A percentile compares a stretch with the other conserved stretches of the same genome.
Conservation (phyloP, 2,329 filamentous ascomycete genomes). For the Bipolaris gigantea region DNA sequence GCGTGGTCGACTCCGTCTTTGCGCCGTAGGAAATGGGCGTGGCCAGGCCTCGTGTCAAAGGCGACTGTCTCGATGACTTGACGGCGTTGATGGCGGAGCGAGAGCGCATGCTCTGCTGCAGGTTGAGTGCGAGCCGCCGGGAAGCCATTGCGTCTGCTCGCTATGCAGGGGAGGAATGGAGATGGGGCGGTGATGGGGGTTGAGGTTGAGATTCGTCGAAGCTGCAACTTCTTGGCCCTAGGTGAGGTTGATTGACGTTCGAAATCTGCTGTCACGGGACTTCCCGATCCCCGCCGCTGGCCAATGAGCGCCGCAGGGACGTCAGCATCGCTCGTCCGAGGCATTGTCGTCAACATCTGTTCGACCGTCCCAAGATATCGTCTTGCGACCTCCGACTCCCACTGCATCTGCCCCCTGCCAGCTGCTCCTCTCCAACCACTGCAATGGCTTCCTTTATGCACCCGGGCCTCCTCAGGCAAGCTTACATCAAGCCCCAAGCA, state of each 20-base stretch:
- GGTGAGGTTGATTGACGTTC: slow-evolving; percentile 27
- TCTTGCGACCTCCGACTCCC: slow-evolving; percentile 5
- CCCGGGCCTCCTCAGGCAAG: slow-evolving; percentile 54
- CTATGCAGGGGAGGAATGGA: slow-evolving; percentile 29
- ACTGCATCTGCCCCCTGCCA: slow-evolving; percentile 11
- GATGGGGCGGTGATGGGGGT: slow-evolving; percentile 30
- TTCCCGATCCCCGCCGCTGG: slow-evolving; percentile 21
- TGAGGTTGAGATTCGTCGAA: slow-evolving; percentile 29
- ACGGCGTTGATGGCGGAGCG: slow-evolving; percentile 80
- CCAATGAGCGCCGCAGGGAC: slow-evolving; percentile 22
- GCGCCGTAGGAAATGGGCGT: slow-evolving; percentile 73
- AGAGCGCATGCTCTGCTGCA: slow-evolving; percentile 86
- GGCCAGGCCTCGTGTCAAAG: slow-evolving; percentile 84
- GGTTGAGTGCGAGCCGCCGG: slow-evolving; percentile 93
- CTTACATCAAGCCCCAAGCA: slow-evolving; percentile 44
- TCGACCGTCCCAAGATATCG: slow-evolving; percentile 11
- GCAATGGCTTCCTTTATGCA: slow-evolving; percentile 59
- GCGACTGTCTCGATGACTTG: slow-evolving; percentile 53
- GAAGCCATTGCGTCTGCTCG: slow-evolving; percentile 74
- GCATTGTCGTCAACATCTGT: slow-evolving; percentile 21
- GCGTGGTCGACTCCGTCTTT: slow-evolving; percentile 93
- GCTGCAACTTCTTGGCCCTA: slow-evolving; percentile 31
- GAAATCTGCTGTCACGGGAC: slow-evolving; percentile 28
- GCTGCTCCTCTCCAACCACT: slow-evolving; percentile 8
- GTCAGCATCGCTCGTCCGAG: slow-evolving; percentile 26